Evolutionary conservation across 176 grass and related monocot genomes (phyloP).

Genomic region (Aechmea fasciata): DNA sequence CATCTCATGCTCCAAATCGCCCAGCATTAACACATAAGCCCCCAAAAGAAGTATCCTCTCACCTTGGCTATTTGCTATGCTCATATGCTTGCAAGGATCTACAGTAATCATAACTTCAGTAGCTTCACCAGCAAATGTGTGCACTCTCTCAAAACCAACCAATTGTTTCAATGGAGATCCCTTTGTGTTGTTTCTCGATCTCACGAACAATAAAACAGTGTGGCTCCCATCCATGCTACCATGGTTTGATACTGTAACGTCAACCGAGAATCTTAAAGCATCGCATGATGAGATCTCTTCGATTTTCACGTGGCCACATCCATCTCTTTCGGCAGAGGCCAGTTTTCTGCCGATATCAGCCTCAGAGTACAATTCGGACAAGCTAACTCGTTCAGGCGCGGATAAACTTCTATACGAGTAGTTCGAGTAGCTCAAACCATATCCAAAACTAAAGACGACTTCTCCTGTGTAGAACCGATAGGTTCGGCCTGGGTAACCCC

Average conservation of each 20-base stretch:
- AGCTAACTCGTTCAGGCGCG: constrained; percentile 44
- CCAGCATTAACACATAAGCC: constrained; percentile 41
- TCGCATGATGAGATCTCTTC: constrained; percentile 62
- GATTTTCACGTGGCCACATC: constrained; percentile 31
- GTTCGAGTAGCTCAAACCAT: constrained; percentile 78
- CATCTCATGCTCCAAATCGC: constrained; percentile 56
- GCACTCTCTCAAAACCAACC: constrained; percentile 60
- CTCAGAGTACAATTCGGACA: constrained; percentile 24
- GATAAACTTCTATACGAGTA: constrained; percentile 51
- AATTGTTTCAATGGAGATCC: constrained; percentile 59
- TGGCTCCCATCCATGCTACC: constrained; percentile 65
- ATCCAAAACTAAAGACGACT: constrained; percentile 61
- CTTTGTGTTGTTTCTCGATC: constrained; percentile 24
- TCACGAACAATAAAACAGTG: constrained; percentile 45
- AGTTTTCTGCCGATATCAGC: constrained; percentile 25
- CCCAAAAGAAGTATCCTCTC: constrained; percentile 44
- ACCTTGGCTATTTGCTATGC: constrained; percentile 39
- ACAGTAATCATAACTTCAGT: constrained; percentile 36
- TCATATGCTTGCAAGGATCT: constrained; percentile 67
- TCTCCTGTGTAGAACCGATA: constrained; percentile 85
- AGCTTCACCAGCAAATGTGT: constrained; percentile 25
- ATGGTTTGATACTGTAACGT: constrained; percentile 41
- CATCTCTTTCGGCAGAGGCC: constrained; percentile 32
- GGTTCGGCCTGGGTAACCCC: constrained; percentile 74
- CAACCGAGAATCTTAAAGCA: constrained; percentile 46